Conservation (phyloP, 805 yeast species). For the Zygotorulaspora florentina region DNA sequence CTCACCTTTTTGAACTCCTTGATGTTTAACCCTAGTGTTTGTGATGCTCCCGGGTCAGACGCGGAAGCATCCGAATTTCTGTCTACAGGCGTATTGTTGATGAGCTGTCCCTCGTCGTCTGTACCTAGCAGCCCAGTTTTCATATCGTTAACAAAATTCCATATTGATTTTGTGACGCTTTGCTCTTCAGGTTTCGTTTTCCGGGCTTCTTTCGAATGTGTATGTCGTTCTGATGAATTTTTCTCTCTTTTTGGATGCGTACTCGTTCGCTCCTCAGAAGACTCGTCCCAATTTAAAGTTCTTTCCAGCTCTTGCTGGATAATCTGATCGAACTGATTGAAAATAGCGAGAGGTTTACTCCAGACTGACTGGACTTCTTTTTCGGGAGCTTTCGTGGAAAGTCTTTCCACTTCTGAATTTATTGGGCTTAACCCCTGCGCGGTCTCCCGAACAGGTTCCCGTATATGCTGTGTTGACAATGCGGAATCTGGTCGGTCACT, state of each 20-base stretch:
- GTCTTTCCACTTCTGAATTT: not conserved
- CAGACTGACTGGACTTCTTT: constrained; percentile 32
- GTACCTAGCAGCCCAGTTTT: constrained; percentile 40
- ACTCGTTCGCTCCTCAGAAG: not conserved
- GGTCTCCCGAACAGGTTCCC: not conserved
- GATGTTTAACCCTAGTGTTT: constrained; percentile 2
- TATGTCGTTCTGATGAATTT: not conserved
- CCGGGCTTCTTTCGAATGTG: not conserved
- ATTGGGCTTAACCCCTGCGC: not conserved
- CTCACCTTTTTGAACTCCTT: constrained; percentile 5
- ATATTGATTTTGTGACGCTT: constrained; percentile 41
- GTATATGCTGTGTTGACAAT: not conserved
- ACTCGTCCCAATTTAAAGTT: constrained; percentile 36
- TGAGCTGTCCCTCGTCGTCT: constrained; percentile 27
- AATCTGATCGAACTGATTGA: constrained; percentile 65
- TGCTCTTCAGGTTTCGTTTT: constrained; percentile 3
- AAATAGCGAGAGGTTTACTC: constrained; percentile 54
- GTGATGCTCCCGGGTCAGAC: not conserved
- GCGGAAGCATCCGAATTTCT: not conserved
- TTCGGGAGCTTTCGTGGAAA: constrained; percentile 1
- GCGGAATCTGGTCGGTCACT: not conserved
- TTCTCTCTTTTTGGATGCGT: constrained; percentile 20
- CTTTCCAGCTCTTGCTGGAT: constrained; percentile 64
- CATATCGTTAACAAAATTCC: constrained; percentile 51
- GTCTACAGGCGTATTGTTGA: not conserved